These are phyloP conservation scores for Aspergillus spinulosporus DNA, from an alignment of 2,329 filamentous ascomycete species.

Conservation along the genomic window DNA sequence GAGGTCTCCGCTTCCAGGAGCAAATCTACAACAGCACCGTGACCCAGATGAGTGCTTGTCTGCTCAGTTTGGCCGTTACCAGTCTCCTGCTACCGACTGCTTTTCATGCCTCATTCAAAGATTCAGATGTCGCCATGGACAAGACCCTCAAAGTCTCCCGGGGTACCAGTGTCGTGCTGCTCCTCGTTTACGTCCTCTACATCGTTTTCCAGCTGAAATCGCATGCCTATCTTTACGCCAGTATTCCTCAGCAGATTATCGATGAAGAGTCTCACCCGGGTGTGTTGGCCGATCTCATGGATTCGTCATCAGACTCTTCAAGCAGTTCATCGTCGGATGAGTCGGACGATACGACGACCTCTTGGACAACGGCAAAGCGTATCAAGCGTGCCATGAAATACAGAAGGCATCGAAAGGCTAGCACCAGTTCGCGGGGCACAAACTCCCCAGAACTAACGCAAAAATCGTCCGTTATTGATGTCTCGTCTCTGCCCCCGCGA, in stretches of 20 bases:
- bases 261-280: slow-evolving; percentile 88
- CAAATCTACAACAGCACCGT: slow-evolving; percentile 96
- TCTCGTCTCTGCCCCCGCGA: slow-evolving; percentile 17
- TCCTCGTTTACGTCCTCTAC: slow-evolving; percentile 80
- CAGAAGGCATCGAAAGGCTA: slow-evolving; percentile 74
- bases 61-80: slow-evolving; percentile 86
- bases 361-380: slow-evolving; percentile 71
- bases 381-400: slow-evolving; percentile 74
- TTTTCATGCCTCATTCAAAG: slow-evolving; percentile 82
- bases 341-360: slow-evolving; percentile 66
- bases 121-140: slow-evolving; percentile 61
- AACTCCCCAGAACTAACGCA: slow-evolving; percentile 24
- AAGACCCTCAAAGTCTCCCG: slow-evolving; percentile 82
- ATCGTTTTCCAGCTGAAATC: slow-evolving; percentile 89
- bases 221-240: slow-evolving; percentile 88
- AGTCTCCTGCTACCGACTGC: slow-evolving; percentile 86
- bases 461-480: slow-evolving; percentile 25
- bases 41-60: slow-evolving; percentile 92
- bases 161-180: slow-evolving; percentile 80
- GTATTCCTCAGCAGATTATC: slow-evolving; percentile 87
- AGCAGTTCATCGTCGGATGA: slow-evolving; percentile 61
- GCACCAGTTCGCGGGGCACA: slow-evolving; percentile 62
- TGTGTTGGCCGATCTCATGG: slow-evolving; percentile 77
- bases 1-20: slow-evolving; percentile 82
- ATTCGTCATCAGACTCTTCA: slow-evolving; percentile 51